A percentile compares a stretch with the other conserved stretches of the same genome.
Evolutionary conservation across 352 stramenopile genomes (phyloP).

Genomic region (Phytophthora ohioensis): DNA sequence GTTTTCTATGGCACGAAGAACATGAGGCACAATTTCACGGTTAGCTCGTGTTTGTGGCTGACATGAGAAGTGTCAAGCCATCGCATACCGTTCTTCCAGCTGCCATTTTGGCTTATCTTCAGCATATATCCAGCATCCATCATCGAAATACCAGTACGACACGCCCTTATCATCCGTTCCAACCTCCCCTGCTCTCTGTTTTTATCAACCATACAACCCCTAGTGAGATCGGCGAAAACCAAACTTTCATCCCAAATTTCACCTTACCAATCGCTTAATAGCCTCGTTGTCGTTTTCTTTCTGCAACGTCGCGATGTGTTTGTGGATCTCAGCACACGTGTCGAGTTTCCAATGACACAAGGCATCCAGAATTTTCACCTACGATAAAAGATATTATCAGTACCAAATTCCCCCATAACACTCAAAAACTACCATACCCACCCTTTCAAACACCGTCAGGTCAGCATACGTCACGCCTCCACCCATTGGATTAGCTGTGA

Average conservation of each 20-base stretch:
- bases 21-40: neutral
- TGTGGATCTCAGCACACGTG: conserved; percentile 79
- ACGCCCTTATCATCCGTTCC: conserved; percentile 78
- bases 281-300: conserved; percentile 73
- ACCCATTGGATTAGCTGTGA: conserved; percentile 72
- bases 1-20: conserved; percentile 34
- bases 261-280: conserved; percentile 67
- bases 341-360: conserved; percentile 88
- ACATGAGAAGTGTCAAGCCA: neutral
- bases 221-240: conserved; percentile 9
- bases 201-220: conserved; percentile 13
- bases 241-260: conserved; percentile 2
- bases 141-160: conserved; percentile 89
- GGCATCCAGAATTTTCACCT: conserved; percentile 84
- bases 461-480: conserved; percentile 58
- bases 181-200: conserved; percentile 68
- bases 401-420: neutral
- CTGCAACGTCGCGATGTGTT: conserved; percentile 68
- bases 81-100: conserved; percentile 43
- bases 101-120: conserved; percentile 80
- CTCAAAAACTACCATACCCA: conserved; percentile 36
- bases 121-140: conserved; percentile 87
- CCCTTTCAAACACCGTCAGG: conserved; percentile 64
- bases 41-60: conserved; percentile 4
- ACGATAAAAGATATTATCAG: conserved; percentile 3